A percentile compares a stretch with the other conserved stretches of the same genome.
phyloP scores from a whole-genome alignment of 139 green algal species.

The Ettlia oleoabundans region DNA sequence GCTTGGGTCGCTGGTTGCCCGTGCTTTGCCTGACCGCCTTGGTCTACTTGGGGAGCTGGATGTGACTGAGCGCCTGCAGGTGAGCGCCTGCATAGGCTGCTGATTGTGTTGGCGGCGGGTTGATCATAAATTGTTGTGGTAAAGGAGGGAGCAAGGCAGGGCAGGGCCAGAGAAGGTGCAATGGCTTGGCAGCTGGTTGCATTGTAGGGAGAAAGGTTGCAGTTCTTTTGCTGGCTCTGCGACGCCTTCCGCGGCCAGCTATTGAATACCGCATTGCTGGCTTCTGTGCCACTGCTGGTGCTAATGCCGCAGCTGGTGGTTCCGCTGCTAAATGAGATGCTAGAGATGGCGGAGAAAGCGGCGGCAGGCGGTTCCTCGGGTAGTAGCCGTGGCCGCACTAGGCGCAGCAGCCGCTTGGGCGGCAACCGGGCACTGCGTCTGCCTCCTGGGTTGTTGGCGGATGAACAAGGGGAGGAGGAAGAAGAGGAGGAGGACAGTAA shows the following conservation, averaged over 20 bases:
- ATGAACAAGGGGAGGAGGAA: background rate
- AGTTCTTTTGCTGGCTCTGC: too few relatives aligned
- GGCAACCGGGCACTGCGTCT: background rate
- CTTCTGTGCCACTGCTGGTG: too few relatives aligned
- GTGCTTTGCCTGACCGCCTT: slow-evolving; percentile 27
- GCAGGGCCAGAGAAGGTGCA: too few relatives aligned
- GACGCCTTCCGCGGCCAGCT: too few relatives aligned
- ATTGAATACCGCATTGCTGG: too few relatives aligned
- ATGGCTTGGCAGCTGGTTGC: too few relatives aligned
- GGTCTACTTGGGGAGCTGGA: slow-evolving; percentile 23
- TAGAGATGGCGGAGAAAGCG: slow-evolving; percentile 20
- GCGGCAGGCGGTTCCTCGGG: background rate
- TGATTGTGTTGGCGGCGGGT: too few relatives aligned
- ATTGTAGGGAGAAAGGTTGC: too few relatives aligned
- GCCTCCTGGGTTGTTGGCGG: background rate
- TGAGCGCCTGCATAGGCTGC: too few relatives aligned
- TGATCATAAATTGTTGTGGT: too few relatives aligned
- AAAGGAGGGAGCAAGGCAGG: too few relatives aligned
- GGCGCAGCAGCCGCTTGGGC: background rate
- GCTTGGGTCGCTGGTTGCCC: slow-evolving; percentile 30
- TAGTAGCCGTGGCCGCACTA: background rate
- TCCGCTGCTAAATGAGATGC: slow-evolving; percentile 3
- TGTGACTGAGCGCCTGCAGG: slow-evolving; percentile 15
- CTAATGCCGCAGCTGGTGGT: too few relatives aligned
- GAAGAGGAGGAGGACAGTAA: slow-evolving; percentile 30